Percentiles rank a stretch among this genome's conserved stretches.
phyloP scores from a whole-genome alignment of 2,329 filamentous ascomycete genomes.

The Colletotrichum ledebouriae region DNA sequence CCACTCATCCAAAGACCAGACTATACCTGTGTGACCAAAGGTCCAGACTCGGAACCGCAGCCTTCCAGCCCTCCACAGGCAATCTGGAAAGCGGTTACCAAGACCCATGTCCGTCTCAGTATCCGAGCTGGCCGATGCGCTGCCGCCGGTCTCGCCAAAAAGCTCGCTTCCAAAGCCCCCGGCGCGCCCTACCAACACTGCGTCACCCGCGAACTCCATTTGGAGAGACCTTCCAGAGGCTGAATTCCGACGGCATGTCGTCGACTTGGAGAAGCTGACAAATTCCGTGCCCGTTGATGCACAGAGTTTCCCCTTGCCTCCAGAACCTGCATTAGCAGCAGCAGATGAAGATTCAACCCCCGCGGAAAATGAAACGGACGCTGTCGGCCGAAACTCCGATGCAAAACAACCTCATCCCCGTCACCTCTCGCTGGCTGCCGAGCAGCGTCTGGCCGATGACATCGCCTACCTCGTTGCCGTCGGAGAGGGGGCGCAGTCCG shows the following conservation, averaged over 20 bases:
- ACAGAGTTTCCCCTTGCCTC: slow-evolving; percentile 23
- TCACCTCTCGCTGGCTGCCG: slow-evolving; percentile 25
- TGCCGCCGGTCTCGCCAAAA: slow-evolving; percentile 1
- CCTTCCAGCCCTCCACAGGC: background rate
- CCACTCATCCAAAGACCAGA: too few relatives aligned
- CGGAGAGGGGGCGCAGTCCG: slow-evolving; percentile 42
- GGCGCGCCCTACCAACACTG: slow-evolving; percentile 26
- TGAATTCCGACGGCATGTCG: slow-evolving; percentile 36
- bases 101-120: slow-evolving; percentile 28
- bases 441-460: slow-evolving; percentile 41
- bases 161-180: background rate
- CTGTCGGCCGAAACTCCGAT: slow-evolving; percentile 4
- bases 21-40: too few relatives aligned
- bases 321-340: background rate
- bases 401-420: background rate
- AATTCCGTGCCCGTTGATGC: slow-evolving; percentile 40
- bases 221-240: slow-evolving; percentile 36
- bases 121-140: slow-evolving; percentile 2
- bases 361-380: background rate
- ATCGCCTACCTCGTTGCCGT: slow-evolving; percentile 39
- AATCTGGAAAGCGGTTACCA: background rate
- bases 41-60: too few relatives aligned
- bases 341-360: background rate
- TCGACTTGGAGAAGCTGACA: slow-evolving; percentile 38
- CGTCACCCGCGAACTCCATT: slow-evolving; percentile 33